A percentile compares a stretch with the other conserved stretches of the same genome.
These are phyloP conservation scores for Astragalus glycyphyllos DNA, from an alignment of 306 rosid species.

Conservation along the genomic window DNA sequence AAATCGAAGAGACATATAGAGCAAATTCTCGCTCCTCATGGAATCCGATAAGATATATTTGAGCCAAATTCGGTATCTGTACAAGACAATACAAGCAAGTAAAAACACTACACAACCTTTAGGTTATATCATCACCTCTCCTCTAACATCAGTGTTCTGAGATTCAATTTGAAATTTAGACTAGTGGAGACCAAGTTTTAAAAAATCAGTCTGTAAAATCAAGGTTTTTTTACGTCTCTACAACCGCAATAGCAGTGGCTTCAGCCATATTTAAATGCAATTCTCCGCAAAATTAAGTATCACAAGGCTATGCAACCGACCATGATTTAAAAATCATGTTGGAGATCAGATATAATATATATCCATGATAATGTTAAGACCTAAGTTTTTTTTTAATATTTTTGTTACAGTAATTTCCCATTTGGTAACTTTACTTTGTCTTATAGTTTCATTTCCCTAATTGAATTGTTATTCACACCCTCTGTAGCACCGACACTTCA, in stretches of 20 bases:
- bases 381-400: background rate
- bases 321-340: background rate
- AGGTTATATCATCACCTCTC: conserved; percentile 15
- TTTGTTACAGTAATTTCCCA: too few relatives aligned
- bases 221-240: background rate
- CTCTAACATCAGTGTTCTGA: conserved; percentile 23
- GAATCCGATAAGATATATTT: conserved; percentile 87
- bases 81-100: conserved; percentile 21
- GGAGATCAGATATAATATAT: conserved; percentile 1
- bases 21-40: conserved; percentile 95
- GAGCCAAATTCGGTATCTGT: conserved; percentile 91
- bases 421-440: too few relatives aligned
- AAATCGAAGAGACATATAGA: conserved; percentile 87
- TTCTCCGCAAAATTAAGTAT: too few relatives aligned
- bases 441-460: too few relatives aligned
- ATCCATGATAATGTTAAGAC: background rate
- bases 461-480: too few relatives aligned
- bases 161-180: conserved; percentile 25
- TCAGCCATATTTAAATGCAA: too few relatives aligned
- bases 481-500: too few relatives aligned
- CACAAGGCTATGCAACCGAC: too few relatives aligned
- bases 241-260: too few relatives aligned
- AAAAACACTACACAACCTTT: conserved; percentile 11
- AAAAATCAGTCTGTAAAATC: too few relatives aligned
- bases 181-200: background rate